These are phyloP conservation scores for Yamadazyma scolyti DNA, from an alignment of 805 yeast genomes.

Conservation along the genomic window DNA sequence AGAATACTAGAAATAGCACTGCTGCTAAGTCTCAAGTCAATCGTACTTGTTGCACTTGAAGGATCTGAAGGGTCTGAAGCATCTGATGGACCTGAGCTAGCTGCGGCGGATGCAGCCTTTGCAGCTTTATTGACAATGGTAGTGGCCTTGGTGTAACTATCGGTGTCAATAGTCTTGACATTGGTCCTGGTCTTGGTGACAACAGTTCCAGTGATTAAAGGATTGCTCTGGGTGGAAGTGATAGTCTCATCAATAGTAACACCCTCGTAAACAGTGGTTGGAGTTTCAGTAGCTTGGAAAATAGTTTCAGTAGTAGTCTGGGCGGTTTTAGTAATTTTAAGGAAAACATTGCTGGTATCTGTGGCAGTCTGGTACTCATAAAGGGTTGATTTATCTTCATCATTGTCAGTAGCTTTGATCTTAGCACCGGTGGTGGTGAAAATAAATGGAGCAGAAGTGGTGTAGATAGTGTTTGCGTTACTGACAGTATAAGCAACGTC, in stretches of 20 bases:
- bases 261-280: constrained; percentile 16
- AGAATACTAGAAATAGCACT: not conserved
- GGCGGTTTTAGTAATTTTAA: constrained; percentile 15
- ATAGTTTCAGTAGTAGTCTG: constrained; percentile 27
- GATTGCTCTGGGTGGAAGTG: constrained; percentile 20
- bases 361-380: constrained; percentile 18
- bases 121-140: constrained; percentile 3
- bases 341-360: constrained; percentile 10
- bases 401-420: not conserved
- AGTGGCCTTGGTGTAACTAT: constrained; percentile 2
- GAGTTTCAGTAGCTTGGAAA: constrained; percentile 22
- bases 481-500: constrained; percentile 17
- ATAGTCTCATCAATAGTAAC: constrained; percentile 16
- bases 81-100: constrained; percentile 1
- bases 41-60: constrained; percentile 8
- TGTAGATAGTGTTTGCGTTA: constrained; percentile 7
- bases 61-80: constrained; percentile 2
- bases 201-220: constrained; percentile 24
- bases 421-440: constrained; percentile 10
- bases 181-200: constrained; percentile 18
- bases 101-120: constrained; percentile 2
- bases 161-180: constrained; percentile 14
- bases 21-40: constrained; percentile 13
- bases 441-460: constrained; percentile 12
- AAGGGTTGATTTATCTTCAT: constrained; percentile 10